Evolutionary conservation across 306 rosid genomes (phyloP).

Genomic region (Dalbergia oliveri): DNA sequence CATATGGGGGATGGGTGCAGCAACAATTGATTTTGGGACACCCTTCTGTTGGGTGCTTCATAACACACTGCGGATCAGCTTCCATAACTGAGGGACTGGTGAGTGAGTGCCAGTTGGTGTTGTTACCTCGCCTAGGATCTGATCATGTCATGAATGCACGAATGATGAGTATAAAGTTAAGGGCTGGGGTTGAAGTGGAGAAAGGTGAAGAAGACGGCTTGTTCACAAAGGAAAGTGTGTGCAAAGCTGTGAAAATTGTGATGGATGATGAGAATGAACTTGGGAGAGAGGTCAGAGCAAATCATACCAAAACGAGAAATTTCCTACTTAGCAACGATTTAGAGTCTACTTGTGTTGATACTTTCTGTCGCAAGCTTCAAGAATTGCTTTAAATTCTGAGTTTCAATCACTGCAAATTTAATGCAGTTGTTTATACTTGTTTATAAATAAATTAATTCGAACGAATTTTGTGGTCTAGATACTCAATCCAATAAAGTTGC

Average conservation of each 20-base stretch:
- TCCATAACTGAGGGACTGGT: conserved; percentile 62
- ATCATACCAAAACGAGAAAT: conserved; percentile 51
- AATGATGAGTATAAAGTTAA: conserved; percentile 41
- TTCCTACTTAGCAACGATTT: conserved; percentile 29
- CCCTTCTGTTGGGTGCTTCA: conserved; percentile 68
- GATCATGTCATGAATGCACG: conserved; percentile 61
- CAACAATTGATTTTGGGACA: conserved; percentile 66
- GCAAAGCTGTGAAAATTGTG: conserved; percentile 56
- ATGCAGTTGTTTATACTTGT: no score
- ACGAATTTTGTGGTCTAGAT: no score
- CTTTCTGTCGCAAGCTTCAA: conserved; percentile 45
- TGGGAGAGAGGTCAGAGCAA: conserved; percentile 49
- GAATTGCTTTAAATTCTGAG: background rate
- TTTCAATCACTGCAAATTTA: background rate
- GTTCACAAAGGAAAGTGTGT: conserved; percentile 57
- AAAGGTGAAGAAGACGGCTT: conserved; percentile 63
- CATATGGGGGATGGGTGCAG: conserved; percentile 68
- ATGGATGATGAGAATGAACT: conserved; percentile 56
- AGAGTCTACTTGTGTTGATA: conserved; percentile 32
- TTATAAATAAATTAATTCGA: no score
- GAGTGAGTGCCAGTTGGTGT: conserved; percentile 58
- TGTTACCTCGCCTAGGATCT: conserved; percentile 42
- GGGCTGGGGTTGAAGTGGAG: conserved; percentile 64
- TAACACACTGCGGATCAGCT: conserved; percentile 80
- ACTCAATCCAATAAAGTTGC: no score